Evolutionary conservation across 1,284 basidiomycete genomes (phyloP), one percentile per base, ranked within the genome.

Genomic region (Ceratobasidium sp.): DNA sequence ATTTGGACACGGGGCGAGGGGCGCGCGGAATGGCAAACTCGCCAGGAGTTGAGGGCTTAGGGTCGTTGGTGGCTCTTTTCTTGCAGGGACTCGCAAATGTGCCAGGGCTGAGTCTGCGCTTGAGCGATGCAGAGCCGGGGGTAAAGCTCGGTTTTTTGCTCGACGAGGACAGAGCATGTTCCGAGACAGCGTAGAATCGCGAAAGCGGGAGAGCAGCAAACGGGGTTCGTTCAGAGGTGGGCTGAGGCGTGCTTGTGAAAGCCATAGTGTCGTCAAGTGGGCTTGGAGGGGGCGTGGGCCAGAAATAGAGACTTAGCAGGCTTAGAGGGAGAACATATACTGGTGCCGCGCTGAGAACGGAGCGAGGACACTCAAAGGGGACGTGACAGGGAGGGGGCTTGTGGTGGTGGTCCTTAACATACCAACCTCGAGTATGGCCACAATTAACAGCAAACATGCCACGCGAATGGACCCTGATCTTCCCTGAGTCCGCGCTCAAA

Each of bases 221-320:
- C 12, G 62, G 62, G 38, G 49, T 65, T 12, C 62, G 62, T 15
- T 52, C 62, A 13, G 62, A 40, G 45, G 38, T 17, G 12, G n/a
- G 17, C 32, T 64, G 45, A 32, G 29, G 50, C 25, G 25, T 38
- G 43, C 32, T 25, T 25, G 49, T 53, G 25, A 50, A 53, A 35
- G 62, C 62, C 62, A 65, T 65, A 65, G n/a, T 53, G 62, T 65
- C 62, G 62, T 65, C 25, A 65, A 20, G 58, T 64, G 47, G 58
- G 58, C 42, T 45, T 64, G 45, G 13, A 49, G 32, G 34, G 50
- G 25, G 25, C 38, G 50, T 43, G 49, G 20, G 3, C 29, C 43
- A 65, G 62, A 65, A 32, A 22, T 8, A 52, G 35, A 42, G 50
- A 10, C n/a, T 53, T 34, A 65, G 22, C 38, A 65, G 62, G 62